A percentile compares a stretch with the other conserved stretches of the same genome.
Conservation (phyloP, 208 protist genomes). For the Acanthamoeba lenticulata region DNA sequence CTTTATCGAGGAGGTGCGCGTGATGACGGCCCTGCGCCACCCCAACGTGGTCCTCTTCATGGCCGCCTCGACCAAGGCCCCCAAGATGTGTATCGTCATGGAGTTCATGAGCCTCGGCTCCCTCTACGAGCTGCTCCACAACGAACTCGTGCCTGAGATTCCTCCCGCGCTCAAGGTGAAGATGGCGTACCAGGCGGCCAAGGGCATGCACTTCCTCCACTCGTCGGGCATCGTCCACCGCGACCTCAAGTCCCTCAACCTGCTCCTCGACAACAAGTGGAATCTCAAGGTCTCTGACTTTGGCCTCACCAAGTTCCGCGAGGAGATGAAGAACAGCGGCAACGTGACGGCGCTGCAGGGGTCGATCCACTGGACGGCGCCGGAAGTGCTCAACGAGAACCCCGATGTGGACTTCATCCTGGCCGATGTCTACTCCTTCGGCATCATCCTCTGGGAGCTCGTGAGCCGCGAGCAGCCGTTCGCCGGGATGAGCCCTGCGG, state of each 20-base stretch:
- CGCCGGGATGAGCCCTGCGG: neutral
- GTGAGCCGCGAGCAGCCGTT: neutral
- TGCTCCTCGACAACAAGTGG: conserved; percentile 5
- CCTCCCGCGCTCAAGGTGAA: neutral
- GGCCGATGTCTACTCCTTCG: conserved; percentile 8
- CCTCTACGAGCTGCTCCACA: conserved; percentile 38
- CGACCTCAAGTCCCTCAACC: conserved; percentile 3
- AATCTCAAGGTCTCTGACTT: conserved; percentile 42
- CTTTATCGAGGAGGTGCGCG: neutral
- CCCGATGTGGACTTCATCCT: neutral
- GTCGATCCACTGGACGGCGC: neutral
- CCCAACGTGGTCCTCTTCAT: conserved; percentile 81
- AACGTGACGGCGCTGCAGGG: neutral
- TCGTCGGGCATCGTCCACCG: neutral
- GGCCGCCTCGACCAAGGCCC: conserved; percentile 43
- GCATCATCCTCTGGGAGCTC: conserved; percentile 63
- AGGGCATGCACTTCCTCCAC: conserved; percentile 42
- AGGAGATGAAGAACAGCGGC: neutral
- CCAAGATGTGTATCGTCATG: conserved; percentile 38
- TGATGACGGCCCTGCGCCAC: conserved; percentile 61
- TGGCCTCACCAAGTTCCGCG: conserved; percentile 9
- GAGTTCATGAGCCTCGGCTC: neutral
- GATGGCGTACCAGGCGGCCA: conserved; percentile 22
- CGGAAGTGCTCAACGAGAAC: conserved; percentile 31
- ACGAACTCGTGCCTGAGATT: neutral